These are phyloP conservation scores for Thalassiosira hispida DNA, from an alignment of 352 stramenopile genomes.

Conservation along the genomic window DNA sequence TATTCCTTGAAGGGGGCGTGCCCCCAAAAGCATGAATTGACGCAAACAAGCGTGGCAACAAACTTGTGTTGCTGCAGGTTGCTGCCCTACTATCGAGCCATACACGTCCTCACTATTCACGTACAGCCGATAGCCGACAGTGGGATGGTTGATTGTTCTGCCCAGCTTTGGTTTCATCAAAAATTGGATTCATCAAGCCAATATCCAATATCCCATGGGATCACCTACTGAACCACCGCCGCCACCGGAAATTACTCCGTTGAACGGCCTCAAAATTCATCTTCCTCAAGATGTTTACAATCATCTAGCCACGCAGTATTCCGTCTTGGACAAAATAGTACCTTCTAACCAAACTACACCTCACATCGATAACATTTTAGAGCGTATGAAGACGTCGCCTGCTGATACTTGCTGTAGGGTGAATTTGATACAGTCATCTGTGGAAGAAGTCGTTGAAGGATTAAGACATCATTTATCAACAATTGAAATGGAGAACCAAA, in stretches of 20 bases:
- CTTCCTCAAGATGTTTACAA: conserved; percentile 54
- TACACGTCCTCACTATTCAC: too few species aligned
- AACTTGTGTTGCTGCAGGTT: too few species aligned
- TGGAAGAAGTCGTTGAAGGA: conserved; percentile 52
- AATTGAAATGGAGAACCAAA: conserved; percentile 18
- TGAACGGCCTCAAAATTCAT: conserved; percentile 50
- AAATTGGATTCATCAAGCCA: too few species aligned
- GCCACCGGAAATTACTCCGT: conserved; percentile 35
- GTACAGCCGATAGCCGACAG: too few species aligned
- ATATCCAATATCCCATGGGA: too few species aligned
- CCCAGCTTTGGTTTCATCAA: too few species aligned
- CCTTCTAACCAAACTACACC: not conserved
- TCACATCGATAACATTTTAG: conserved; percentile 51
- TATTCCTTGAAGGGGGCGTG: too few species aligned
- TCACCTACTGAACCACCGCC: too few species aligned
- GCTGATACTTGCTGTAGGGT: conserved; percentile 60
- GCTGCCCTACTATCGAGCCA: too few species aligned
- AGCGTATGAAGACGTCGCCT: conserved; percentile 62
- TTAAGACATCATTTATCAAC: conserved; percentile 38
- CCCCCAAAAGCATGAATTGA: too few species aligned
- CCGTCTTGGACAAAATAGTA: conserved; percentile 7
- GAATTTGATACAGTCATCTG: conserved; percentile 53
- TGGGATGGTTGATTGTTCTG: too few species aligned
- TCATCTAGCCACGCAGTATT: conserved; percentile 47
- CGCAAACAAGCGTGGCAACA: too few species aligned